These are phyloP conservation scores for Pyrenochaeta sp. DNA, from an alignment of 2,329 filamentous ascomycete genomes.

Conservation along the genomic window DNA sequence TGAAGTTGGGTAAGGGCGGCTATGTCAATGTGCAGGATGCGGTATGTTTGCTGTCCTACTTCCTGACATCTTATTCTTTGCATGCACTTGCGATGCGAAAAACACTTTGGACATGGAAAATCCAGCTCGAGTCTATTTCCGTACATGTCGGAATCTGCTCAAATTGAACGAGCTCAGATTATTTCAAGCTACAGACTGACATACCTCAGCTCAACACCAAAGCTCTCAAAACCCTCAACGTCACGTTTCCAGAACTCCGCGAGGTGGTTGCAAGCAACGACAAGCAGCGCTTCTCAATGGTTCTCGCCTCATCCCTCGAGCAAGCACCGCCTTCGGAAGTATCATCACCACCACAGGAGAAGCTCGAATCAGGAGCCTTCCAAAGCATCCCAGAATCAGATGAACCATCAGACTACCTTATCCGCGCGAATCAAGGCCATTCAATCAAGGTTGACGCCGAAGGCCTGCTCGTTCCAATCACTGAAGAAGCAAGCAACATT, in stretches of 20 bases:
- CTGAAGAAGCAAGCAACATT: conserved; percentile 60
- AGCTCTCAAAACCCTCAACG: conserved; percentile 71
- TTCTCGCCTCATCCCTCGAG: conserved; percentile 56
- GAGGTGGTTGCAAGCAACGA: conserved; percentile 76
- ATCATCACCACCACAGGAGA: conserved; percentile 12
- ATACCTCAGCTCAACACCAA: conserved; percentile 62
- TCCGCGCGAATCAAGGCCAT: conserved; percentile 96
- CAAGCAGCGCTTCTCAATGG: conserved; percentile 89
- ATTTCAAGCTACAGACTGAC: conserved; percentile 3
- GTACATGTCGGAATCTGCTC: not conserved
- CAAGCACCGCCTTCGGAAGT: conserved; percentile 7
- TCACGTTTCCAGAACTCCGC: conserved; percentile 78
- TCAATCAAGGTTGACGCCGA: conserved; percentile 79
- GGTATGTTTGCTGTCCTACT: conserved; percentile 51
- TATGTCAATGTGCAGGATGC: conserved; percentile 68
- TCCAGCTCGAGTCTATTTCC: not conserved
- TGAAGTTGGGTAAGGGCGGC: conserved; percentile 66
- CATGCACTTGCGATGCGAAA: not conserved
- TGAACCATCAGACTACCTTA: conserved; percentile 76
- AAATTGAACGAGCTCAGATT: not conserved
- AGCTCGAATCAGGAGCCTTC: conserved; percentile 18
- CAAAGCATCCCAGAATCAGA: conserved; percentile 29
- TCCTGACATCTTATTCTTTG: not conserved
- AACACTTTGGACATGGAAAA: not conserved
- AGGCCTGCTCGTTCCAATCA: conserved; percentile 74